Evolutionary conservation across 2,329 filamentous ascomycete species (phyloP).

Genomic region (Exophiala spinifera): DNA sequence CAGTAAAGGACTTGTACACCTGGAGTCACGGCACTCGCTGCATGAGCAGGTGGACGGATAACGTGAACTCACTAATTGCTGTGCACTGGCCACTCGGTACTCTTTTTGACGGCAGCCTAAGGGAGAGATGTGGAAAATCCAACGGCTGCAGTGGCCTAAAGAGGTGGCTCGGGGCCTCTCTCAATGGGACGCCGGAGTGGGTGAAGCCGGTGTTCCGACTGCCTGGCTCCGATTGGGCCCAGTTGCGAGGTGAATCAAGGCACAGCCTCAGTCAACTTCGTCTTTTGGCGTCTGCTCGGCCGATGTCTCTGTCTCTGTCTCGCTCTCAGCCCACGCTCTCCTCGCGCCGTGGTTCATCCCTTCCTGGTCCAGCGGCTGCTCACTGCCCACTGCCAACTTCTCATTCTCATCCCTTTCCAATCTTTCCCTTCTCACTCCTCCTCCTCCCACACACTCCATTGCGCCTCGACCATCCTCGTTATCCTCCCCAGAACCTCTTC

Average conservation of each 20-base stretch:
- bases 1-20: no score
- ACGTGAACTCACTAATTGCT: no score
- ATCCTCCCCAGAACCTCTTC: not conserved
- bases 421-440: not conserved
- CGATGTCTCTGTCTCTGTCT: not conserved
- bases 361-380: no score
- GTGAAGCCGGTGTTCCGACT: not conserved
- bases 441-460: not conserved
- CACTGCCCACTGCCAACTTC: not conserved
- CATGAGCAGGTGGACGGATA: no score
- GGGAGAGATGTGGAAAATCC: no score
- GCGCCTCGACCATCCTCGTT: not conserved
- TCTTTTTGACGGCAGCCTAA: no score
- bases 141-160: no score
- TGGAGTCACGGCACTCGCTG: no score
- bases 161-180: no score
- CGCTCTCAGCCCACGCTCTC: not conserved
- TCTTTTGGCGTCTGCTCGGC: not conserved
- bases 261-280: constrained; percentile 18
- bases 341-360: not conserved
- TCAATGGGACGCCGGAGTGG: no score
- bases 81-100: no score
- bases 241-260: not conserved
- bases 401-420: constrained; percentile 5
- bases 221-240: not conserved